phyloP scores from a whole-genome alignment of 1,284 basidiomycete species.

The Rhizoctonia solani region DNA sequence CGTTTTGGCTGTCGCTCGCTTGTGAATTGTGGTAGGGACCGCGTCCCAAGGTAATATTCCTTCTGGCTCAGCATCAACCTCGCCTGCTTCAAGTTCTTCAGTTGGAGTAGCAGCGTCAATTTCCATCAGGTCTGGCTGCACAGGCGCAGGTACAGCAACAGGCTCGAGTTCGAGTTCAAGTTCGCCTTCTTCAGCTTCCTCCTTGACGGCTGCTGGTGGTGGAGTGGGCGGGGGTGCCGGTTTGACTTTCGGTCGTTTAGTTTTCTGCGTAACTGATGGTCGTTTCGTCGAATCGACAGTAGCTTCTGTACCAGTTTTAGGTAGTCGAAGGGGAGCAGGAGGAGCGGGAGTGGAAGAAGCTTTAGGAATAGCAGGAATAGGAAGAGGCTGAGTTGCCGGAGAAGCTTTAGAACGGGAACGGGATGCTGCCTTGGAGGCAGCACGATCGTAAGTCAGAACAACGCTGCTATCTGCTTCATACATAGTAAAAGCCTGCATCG shows the following conservation, averaged over 20 bases:
- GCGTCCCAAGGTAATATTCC: conserved; percentile 30
- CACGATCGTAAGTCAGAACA: conserved; percentile 16
- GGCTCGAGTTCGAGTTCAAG: conserved; percentile 23
- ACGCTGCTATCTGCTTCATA: conserved; percentile 22
- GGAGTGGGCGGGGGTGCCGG: conserved; percentile 13
- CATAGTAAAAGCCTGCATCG: conserved; percentile 28
- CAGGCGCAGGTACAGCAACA: neutral
- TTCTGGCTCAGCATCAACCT: neutral
- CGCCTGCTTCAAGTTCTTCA: neutral
- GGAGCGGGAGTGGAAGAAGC: conserved; percentile 1
- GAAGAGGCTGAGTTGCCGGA: conserved; percentile 17
- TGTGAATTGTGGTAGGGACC: conserved; percentile 10
- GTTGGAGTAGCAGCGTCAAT: neutral
- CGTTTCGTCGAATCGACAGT: neutral
- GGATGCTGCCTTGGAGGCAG: conserved; percentile 22
- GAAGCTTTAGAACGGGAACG: conserved; percentile 26
- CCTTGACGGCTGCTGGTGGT: neutral
- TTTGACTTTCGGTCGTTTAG: conserved; percentile 13
- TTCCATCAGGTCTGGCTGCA: neutral
- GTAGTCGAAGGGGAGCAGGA: neutral
- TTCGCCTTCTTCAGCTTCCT: conserved; percentile 19
- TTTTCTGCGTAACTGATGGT: neutral
- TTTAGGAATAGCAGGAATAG: conserved; percentile 7
- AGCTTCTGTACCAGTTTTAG: neutral
- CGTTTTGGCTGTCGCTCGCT: neutral